Conservation (phyloP, 2,329 filamentous ascomycete genomes). For the Mollisia scopiformis region DNA sequence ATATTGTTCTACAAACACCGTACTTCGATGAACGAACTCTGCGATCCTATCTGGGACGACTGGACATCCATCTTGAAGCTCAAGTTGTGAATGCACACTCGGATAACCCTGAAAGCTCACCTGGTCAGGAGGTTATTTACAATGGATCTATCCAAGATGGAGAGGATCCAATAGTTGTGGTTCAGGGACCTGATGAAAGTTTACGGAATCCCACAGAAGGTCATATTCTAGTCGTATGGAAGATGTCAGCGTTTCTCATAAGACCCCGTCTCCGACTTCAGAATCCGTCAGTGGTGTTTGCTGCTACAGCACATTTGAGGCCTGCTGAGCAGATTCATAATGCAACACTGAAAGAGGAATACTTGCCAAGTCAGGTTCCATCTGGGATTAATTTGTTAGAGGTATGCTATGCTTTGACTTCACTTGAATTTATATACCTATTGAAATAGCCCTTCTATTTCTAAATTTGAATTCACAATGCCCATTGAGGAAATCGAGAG, state of each 20-base stretch:
- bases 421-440: too few species aligned
- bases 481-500: not conserved
- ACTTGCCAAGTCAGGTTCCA: slow-evolving; percentile 70
- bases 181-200: slow-evolving; percentile 44
- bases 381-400: slow-evolving; percentile 78
- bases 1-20: slow-evolving; percentile 69
- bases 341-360: slow-evolving; percentile 56
- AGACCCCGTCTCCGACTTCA: slow-evolving; percentile 68
- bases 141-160: slow-evolving; percentile 53
- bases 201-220: slow-evolving; percentile 36
- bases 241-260: slow-evolving; percentile 57
- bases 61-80: slow-evolving; percentile 69
- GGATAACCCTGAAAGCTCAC: slow-evolving; percentile 48
- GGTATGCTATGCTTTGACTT: slow-evolving; percentile 13
- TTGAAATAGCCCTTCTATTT: too few species aligned
- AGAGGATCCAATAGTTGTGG: slow-evolving; percentile 53
- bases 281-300: slow-evolving; percentile 67
- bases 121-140: slow-evolving; percentile 62
- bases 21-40: slow-evolving; percentile 59
- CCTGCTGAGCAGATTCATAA: slow-evolving; percentile 48
- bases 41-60: slow-evolving; percentile 59
- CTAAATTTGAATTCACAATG: too few species aligned
- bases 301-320: slow-evolving; percentile 62
- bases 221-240: slow-evolving; percentile 62
- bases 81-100: slow-evolving; percentile 62